Percentiles rank a stretch among this genome's conserved stretches.
Conservation (phyloP, 2,329 filamentous ascomycete genomes). For the Sporothrix sp. region DNA sequence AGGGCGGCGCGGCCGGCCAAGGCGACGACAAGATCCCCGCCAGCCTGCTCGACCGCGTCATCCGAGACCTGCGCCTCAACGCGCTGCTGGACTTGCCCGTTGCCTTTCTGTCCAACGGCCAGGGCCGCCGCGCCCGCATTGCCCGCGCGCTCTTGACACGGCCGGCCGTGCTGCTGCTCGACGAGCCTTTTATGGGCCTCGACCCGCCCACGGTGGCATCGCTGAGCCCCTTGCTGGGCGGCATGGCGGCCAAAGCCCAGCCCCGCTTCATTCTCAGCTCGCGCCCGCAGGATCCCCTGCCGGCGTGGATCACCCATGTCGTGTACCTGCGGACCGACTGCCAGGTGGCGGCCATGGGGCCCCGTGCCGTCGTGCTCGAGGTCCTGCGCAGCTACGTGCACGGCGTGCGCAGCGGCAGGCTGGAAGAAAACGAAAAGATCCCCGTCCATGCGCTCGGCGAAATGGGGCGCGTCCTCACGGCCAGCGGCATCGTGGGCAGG, state of each 20-base stretch:
- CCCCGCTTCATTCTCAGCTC: constrained; percentile 70
- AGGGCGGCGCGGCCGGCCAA: constrained; percentile 24
- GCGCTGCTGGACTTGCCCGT: constrained; percentile 71
- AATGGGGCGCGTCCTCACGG: constrained; percentile 39
- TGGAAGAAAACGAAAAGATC: constrained; percentile 38
- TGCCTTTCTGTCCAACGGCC: constrained; percentile 85
- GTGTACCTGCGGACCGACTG: constrained; percentile 61
- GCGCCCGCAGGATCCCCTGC: constrained; percentile 76
- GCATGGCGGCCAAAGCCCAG: constrained; percentile 53
- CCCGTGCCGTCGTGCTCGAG: constrained; percentile 52
- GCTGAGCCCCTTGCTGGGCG: constrained; percentile 60
- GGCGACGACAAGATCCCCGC: constrained; percentile 38
- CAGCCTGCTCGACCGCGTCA: constrained; percentile 47
- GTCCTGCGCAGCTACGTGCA: constrained; percentile 40
- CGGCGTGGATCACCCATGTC: constrained; percentile 83
- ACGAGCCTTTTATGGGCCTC: constrained; percentile 94
- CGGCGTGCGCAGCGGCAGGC: constrained; percentile 35
- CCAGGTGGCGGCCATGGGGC: constrained; percentile 55
- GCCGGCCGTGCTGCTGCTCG: constrained; percentile 74
- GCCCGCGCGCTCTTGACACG: constrained; percentile 70
- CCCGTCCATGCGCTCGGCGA: constrained; percentile 40
- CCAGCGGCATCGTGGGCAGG: constrained; percentile 29
- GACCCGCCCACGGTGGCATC: constrained; percentile 71
- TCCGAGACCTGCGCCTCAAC: constrained; percentile 58
- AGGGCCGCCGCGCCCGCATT: constrained; percentile 78